Evolutionary conservation across 768 basidiomycete genomes (phyloP).

Genomic region (Lyophyllum semitale): DNA sequence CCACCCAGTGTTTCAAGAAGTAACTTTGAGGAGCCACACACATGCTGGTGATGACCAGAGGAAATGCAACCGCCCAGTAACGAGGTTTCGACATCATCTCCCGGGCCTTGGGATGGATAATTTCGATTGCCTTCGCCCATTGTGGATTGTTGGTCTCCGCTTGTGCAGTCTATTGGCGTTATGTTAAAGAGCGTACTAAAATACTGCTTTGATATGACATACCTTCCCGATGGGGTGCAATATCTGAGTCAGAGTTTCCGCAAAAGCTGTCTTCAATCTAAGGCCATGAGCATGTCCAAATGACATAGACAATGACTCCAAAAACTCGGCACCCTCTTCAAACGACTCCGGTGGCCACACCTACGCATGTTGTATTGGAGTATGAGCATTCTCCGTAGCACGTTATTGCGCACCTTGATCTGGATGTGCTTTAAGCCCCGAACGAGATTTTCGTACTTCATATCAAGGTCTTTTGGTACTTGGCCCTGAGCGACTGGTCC

Average conservation of each 20-base stretch:
- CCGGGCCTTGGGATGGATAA: constrained; percentile 77
- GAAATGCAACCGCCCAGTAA: constrained; percentile 88
- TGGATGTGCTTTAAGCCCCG: constrained; percentile 80
- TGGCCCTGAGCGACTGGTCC: constrained; percentile 73
- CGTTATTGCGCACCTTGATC: constrained; percentile 60
- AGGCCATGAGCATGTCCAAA: constrained; percentile 85
- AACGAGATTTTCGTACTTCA: constrained; percentile 83
- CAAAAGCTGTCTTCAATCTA: constrained; percentile 81
- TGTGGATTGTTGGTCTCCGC: constrained; percentile 94
- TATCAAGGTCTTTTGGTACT: constrained; percentile 78
- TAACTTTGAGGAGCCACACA: constrained; percentile 87
- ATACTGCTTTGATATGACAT: not conserved
- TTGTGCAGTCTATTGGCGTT: constrained; percentile 71
- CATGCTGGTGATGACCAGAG: constrained; percentile 77
- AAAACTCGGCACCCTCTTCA: constrained; percentile 90
- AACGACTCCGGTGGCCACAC: constrained; percentile 94
- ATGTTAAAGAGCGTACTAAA: constrained; percentile 2
- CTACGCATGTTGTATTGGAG: constrained; percentile 34
- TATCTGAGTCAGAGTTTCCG: constrained; percentile 74
- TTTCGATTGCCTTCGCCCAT: constrained; percentile 91
- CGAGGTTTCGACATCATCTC: constrained; percentile 88
- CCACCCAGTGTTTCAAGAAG: constrained; percentile 81
- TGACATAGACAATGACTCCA: constrained; percentile 80
- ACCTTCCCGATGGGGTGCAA: constrained; percentile 91
- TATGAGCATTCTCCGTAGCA: not conserved